Base-by-base conservation (phyloP, 192 early-diverging fungal species). In the Rhizophagus sp. region DNA sequence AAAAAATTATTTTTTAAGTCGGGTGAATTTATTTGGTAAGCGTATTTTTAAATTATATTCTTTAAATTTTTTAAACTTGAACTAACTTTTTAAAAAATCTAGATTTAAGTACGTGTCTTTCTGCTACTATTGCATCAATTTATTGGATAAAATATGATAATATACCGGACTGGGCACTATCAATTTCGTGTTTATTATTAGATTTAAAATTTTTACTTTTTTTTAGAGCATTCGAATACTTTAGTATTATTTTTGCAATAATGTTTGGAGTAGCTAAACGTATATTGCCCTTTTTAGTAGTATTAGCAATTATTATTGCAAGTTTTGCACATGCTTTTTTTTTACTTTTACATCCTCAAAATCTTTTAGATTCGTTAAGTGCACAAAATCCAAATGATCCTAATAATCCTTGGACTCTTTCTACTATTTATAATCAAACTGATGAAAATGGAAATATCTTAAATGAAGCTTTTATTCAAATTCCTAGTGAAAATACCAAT, bases 161-260 rank as follows among this genome's bases (percentile, higher is more conserved):
- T 8, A 4, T 74, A 6, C 44, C 73, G 4, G 27, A 19, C 47
- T 57, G 50, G 73, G 57, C 57, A 8, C 3, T 62, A 12, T 50
- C 73, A 61, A 8, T 74, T 30, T 34, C 52, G 3, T 52, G 17
- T 22, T 62, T 74, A 34, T 36, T 74, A 30, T 34, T 74, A n/a
- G 47, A 62, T 25, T 19, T 74, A 19, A 74, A 74, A 74, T 74
- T 74, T 25, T 15, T 74, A 15, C 9, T 74, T n/a, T 74, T 74
- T 13, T 61, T 74, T 25, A 44, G 73, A 19, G 13, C 27, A 17
- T 52, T 74, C 1, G n/a, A 74, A 52, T 25, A 2, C 3, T 57
- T 74, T 36, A 52, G 73, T 22, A 17, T 74, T 12, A 62, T 62
- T 34, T 61, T 74, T 30, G 73, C 50, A 27, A 62, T 74, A 52